Evolutionary conservation across 305 asterid genomes (phyloP).

Genomic region (Fraxinus baroniana): DNA sequence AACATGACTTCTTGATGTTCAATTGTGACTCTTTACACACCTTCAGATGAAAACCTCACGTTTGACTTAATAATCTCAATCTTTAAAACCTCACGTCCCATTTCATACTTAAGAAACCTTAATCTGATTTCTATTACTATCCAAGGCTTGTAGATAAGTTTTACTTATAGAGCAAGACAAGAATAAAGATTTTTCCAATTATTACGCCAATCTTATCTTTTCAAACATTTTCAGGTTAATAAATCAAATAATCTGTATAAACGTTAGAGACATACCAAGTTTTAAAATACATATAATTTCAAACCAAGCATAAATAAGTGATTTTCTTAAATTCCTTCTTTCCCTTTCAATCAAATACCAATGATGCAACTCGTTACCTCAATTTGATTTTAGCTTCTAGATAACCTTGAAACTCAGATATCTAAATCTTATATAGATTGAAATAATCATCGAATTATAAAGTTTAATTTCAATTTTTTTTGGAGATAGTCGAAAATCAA

Average conservation of each 20-base stretch:
- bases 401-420: not conserved
- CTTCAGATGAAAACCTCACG: not conserved
- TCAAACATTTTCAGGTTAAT: not conserved
- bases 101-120: not conserved
- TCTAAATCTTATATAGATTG: not conserved
- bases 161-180: not conserved
- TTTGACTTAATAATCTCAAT: not conserved
- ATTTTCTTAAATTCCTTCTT: not conserved
- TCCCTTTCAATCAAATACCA: conserved; percentile 1
- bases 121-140: not conserved
- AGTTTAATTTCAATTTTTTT: not conserved
- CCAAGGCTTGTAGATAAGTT: not conserved
- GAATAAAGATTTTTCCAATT: not conserved
- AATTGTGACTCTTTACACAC: not conserved
- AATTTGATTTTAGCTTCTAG: not conserved
- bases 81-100: not conserved
- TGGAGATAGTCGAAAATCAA: not conserved
- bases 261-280: not conserved
- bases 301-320: not conserved
- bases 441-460: not conserved
- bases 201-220: not conserved
- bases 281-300: not conserved
- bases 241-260: not conserved
- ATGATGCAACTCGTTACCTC: not conserved
- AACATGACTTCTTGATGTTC: not conserved